phyloP scores from a whole-genome alignment of 148 eudicot genomes.

The Vaccinium macrocarpon region DNA sequence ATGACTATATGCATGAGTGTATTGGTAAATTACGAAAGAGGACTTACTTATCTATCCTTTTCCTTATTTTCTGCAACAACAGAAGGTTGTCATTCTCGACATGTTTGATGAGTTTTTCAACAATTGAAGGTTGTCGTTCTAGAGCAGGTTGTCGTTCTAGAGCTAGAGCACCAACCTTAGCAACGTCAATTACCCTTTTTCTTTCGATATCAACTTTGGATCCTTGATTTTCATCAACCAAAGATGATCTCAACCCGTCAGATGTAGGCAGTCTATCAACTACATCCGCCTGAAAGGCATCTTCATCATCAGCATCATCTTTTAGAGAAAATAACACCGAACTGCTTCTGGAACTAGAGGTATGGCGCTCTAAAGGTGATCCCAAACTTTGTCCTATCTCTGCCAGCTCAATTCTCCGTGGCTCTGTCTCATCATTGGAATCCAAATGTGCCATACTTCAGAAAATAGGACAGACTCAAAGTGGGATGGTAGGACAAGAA shows the following conservation, averaged over 20 bases:
- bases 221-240: slow-evolving; percentile 43
- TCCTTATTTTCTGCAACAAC: slow-evolving; percentile 62
- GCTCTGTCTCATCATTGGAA: slow-evolving; percentile 34
- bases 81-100: slow-evolving; percentile 73
- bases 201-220: slow-evolving; percentile 30
- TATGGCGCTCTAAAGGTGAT: slow-evolving; percentile 25
- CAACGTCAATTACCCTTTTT: slow-evolving; percentile 54
- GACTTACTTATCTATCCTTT: slow-evolving; percentile 67
- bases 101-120: slow-evolving; percentile 76
- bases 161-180: slow-evolving; percentile 66
- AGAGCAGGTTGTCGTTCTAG: slow-evolving; percentile 50
- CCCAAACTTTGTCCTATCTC: slow-evolving; percentile 19
- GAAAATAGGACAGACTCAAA: neutral
- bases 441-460: slow-evolving; percentile 36
- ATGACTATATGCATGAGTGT: too few relatives aligned
- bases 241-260: slow-evolving; percentile 52
- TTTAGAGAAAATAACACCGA: slow-evolving; percentile 27
- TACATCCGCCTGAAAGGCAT: slow-evolving; percentile 45
- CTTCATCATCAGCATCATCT: slow-evolving; percentile 41
- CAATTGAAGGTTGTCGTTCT: slow-evolving; percentile 52
- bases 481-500: neutral
- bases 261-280: slow-evolving; percentile 62
- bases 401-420: slow-evolving; percentile 35
- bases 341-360: slow-evolving; percentile 39
- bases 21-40: neutral